Percentiles rank a stretch among this genome's conserved stretches.
These are phyloP conservation scores for Ustilago shanxiensis DNA, from an alignment of 1,284 basidiomycete genomes.

Conservation along the genomic window DNA sequence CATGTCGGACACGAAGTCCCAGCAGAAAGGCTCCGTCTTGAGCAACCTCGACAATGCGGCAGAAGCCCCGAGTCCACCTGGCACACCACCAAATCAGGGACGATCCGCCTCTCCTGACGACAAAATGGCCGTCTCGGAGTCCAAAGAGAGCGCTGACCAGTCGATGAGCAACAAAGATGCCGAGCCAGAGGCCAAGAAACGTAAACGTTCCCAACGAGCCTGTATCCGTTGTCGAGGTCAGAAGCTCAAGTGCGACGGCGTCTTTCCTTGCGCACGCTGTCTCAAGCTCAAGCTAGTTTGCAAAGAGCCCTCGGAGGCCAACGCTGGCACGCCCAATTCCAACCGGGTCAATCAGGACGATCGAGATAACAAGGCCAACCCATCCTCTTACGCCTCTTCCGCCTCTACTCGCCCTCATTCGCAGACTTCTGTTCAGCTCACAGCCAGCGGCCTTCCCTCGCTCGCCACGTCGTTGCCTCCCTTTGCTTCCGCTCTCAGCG, in stretches of 20 bases:
- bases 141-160: slow-evolving; percentile 18
- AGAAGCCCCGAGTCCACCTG: slow-evolving; percentile 21
- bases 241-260: slow-evolving; percentile 54
- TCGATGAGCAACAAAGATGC: slow-evolving; percentile 22
- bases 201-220: slow-evolving; percentile 51
- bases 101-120: slow-evolving; percentile 31
- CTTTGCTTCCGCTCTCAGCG: slow-evolving; percentile 9
- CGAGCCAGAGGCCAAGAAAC: slow-evolving; percentile 49
- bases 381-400: slow-evolving; percentile 26
- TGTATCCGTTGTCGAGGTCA: slow-evolving; percentile 52
- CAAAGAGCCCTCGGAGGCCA: slow-evolving; percentile 48
- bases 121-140: slow-evolving; percentile 23
- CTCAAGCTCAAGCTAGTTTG: slow-evolving; percentile 51
- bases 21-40: slow-evolving; percentile 41
- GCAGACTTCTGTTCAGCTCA: slow-evolving; percentile 21
- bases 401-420: slow-evolving; percentile 28
- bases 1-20: slow-evolving; percentile 29
- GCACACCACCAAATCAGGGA: slow-evolving; percentile 17
- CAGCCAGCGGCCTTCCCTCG: slow-evolving; percentile 32
- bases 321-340: slow-evolving; percentile 26
- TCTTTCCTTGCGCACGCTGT: slow-evolving; percentile 49
- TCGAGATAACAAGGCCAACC: slow-evolving; percentile 23
- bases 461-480: slow-evolving; percentile 1
- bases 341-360: slow-evolving; percentile 31
- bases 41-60: slow-evolving; percentile 38